phyloP scores from a whole-genome alignment of 139 green algal species.

The Micractinium conductrix region DNA sequence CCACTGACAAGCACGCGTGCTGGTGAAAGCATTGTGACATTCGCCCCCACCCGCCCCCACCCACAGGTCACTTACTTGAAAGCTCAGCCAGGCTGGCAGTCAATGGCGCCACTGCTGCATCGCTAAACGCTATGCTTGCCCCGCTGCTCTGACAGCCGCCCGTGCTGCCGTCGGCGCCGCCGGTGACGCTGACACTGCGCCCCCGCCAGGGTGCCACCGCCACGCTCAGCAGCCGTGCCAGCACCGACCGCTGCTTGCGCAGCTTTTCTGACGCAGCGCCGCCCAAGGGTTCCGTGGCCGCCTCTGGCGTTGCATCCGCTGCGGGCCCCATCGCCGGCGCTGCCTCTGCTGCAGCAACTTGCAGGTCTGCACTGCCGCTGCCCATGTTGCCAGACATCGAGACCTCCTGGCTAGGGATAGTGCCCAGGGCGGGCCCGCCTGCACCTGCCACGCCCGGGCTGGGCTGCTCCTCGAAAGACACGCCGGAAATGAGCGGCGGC shows the following conservation, averaged over 20 bases:
- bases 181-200: neutral
- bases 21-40: too few relatives aligned
- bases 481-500: neutral
- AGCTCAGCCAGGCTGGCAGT: constrained; percentile 18
- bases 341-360: neutral
- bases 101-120: neutral
- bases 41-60: neutral
- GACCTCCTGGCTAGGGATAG: too few relatives aligned
- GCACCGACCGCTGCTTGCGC: neutral
- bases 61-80: constrained; percentile 5
- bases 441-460: neutral
- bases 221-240: constrained; percentile 7
- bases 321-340: neutral
- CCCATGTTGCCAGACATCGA: too few relatives aligned
- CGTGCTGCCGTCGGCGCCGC: neutral
- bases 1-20: neutral
- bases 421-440: too few relatives aligned
- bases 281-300: too few relatives aligned
- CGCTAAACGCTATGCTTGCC: constrained; percentile 4
- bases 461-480: neutral
- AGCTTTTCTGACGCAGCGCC: neutral
- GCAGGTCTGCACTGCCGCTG: neutral
- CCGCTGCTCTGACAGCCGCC: constrained; percentile 1
- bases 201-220: neutral
- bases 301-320: neutral